phyloP scores from a whole-genome alignment of 805 yeast species.

The Yarrowia yakushimensis region DNA sequence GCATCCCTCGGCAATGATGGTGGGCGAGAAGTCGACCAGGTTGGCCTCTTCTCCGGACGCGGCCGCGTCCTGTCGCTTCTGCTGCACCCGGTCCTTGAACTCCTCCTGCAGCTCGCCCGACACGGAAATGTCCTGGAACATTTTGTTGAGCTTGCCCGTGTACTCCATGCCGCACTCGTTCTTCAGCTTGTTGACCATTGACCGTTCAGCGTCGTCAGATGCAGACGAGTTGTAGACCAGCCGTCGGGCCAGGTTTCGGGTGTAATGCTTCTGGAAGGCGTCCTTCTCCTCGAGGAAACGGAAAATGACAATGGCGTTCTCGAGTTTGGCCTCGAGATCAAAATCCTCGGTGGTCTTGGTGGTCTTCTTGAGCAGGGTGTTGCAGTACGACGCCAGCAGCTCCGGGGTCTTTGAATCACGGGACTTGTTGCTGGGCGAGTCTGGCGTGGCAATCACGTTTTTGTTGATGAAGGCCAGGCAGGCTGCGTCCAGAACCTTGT shows the following conservation, averaged over 20 bases:
- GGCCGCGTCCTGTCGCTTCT: slow-evolving; percentile 31
- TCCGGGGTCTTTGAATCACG: slow-evolving; percentile 81
- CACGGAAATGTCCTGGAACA: slow-evolving; percentile 91
- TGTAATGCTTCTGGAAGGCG: slow-evolving; percentile 88
- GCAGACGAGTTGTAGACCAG: slow-evolving; percentile 82
- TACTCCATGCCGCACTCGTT: slow-evolving; percentile 89
- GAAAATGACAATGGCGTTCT: slow-evolving; percentile 82
- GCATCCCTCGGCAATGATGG: slow-evolving; percentile 80
- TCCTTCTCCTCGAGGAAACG: slow-evolving; percentile 90
- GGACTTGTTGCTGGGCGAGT: slow-evolving; percentile 36
- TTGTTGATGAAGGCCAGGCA: slow-evolving; percentile 79
- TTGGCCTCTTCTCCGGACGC: slow-evolving; percentile 35
- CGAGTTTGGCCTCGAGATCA: slow-evolving; percentile 66
- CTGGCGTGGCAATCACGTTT: slow-evolving; percentile 63
- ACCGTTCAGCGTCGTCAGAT: slow-evolving; percentile 79
- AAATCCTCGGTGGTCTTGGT: slow-evolving; percentile 59
- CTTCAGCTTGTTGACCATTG: slow-evolving; percentile 78
- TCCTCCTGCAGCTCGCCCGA: slow-evolving; percentile 68
- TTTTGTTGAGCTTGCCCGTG: slow-evolving; percentile 87
- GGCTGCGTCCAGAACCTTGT: slow-evolving; percentile 84
- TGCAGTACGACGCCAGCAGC: slow-evolving; percentile 82
- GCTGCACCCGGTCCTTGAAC: slow-evolving; percentile 49
- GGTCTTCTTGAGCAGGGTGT: slow-evolving; percentile 70
- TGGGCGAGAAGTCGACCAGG: slow-evolving; percentile 60
- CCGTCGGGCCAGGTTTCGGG: slow-evolving; percentile 84